phyloP scores from a whole-genome alignment of 2,329 filamentous ascomycete genomes.

The Tolypocladium tundrense region DNA sequence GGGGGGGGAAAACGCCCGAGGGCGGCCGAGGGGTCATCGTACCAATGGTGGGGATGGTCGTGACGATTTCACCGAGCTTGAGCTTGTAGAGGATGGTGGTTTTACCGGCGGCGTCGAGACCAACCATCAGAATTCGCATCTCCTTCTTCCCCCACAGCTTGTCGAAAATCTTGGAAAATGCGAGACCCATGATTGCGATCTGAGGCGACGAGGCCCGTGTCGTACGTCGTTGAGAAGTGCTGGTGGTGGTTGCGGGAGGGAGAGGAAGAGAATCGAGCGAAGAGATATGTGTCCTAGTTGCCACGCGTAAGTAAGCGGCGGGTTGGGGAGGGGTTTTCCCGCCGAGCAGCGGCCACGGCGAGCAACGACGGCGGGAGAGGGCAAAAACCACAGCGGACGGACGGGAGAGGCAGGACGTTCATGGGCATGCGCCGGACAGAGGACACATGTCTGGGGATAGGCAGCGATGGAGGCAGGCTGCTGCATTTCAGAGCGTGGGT shows the following conservation, averaged over 20 bases:
- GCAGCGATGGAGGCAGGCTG: conserved; percentile 1
- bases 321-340: conserved; percentile 11
- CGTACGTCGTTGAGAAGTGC: conserved; percentile 5
- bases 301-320: conserved; percentile 17
- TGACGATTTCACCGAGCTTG: conserved; percentile 98
- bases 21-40: conserved; percentile 26
- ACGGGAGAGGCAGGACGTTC: neutral
- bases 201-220: conserved; percentile 20
- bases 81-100: conserved; percentile 99
- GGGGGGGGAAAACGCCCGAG: neutral
- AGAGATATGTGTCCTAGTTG: conserved; percentile 17
- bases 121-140: conserved; percentile 99
- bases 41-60: conserved; percentile 98
- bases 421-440: conserved; percentile 8
- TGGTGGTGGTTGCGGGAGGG: conserved; percentile 5
- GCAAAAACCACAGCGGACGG: neutral
- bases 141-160: conserved; percentile 99
- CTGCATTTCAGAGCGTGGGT: conserved; percentile 8
- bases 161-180: conserved; percentile 94
- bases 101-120: conserved; percentile 98
- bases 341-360: conserved; percentile 2
- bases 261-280: conserved; percentile 4
- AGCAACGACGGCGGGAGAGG: conserved; percentile 1
- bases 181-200: conserved; percentile 86
- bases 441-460: conserved; percentile 14